Conservation (phyloP, 768 basidiomycete genomes). For the Terana coerulea region DNA sequence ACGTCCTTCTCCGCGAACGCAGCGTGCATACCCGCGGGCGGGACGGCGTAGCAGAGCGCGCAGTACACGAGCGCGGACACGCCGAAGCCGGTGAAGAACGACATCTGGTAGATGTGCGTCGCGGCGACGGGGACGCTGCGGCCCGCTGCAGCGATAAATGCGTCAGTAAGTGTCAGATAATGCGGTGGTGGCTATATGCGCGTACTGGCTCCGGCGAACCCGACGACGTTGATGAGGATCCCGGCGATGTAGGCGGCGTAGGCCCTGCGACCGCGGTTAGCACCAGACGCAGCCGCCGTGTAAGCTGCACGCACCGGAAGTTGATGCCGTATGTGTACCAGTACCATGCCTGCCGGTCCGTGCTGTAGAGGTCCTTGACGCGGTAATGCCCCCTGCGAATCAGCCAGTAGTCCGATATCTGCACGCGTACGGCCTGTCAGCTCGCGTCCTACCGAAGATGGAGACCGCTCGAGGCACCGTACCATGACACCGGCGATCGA, state of each 20-base stretch:
- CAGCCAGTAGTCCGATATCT: constrained; percentile 80
- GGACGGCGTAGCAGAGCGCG: constrained; percentile 54
- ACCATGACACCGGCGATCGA: constrained; percentile 84
- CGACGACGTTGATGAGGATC: constrained; percentile 79
- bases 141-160: constrained; percentile 38
- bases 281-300: not conserved
- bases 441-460: not conserved
- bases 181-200: constrained; percentile 9
- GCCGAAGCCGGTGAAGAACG: constrained; percentile 83
- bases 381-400: constrained; percentile 67
- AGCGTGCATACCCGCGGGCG: constrained; percentile 46
- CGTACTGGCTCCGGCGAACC: constrained; percentile 73
- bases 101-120: constrained; percentile 69
- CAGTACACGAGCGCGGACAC: constrained; percentile 65
- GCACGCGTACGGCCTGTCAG: not conserved
- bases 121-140: constrained; percentile 61
- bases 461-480: constrained; percentile 12
- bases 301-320: constrained; percentile 45
- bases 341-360: constrained; percentile 61
- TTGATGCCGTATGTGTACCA: constrained; percentile 74
- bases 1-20: constrained; percentile 58
- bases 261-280: constrained; percentile 34
- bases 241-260: constrained; percentile 68
- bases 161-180: not conserved
- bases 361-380: constrained; percentile 67